A percentile compares a stretch with the other conserved stretches of the same genome.
Evolutionary conservation across 1,284 basidiomycete genomes (phyloP).

Genomic region (Ceratobasidium sp.): DNA sequence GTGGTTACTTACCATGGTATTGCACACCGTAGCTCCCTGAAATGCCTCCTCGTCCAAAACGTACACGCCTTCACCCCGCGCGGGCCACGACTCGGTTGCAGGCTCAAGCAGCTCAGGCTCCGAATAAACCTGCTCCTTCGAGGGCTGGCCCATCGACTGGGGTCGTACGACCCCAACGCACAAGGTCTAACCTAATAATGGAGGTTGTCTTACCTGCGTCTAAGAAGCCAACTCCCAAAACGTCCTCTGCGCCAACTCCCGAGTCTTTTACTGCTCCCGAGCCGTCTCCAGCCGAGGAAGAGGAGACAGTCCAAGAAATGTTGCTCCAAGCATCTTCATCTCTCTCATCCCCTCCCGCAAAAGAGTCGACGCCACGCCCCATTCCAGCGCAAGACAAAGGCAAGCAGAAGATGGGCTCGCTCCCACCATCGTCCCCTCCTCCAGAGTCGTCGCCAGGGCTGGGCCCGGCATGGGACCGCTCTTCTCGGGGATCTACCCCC

Average conservation of each 20-base stretch:
- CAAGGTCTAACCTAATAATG: constrained; percentile 10
- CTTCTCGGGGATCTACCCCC: constrained; percentile 4
- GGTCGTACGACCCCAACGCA: not conserved
- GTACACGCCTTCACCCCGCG: constrained; percentile 10
- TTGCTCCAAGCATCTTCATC: not conserved
- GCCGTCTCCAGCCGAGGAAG: not conserved
- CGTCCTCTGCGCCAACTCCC: constrained; percentile 16
- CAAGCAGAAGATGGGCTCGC: not conserved
- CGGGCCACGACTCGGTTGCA: constrained; percentile 3
- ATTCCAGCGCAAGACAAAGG: not conserved
- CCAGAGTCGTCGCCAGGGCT: constrained; percentile 7
- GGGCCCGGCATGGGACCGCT: constrained; percentile 12
- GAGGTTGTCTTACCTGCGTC: constrained; percentile 31
- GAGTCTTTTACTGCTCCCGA: not conserved
- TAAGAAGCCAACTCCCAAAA: constrained; percentile 25
- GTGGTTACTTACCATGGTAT: not conserved
- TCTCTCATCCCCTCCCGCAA: not conserved
- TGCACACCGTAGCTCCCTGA: not conserved
- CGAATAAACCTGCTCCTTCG: not conserved
- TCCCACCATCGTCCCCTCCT: constrained; percentile 29
- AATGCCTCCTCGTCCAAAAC: constrained; percentile 33
- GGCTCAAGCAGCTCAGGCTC: constrained; percentile 1
- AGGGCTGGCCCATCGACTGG: not conserved
- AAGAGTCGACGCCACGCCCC: constrained; percentile 1
- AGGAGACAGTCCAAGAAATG: not conserved